Conservation (phyloP, 345 rosid genomes). For the Angophora floribunda region DNA sequence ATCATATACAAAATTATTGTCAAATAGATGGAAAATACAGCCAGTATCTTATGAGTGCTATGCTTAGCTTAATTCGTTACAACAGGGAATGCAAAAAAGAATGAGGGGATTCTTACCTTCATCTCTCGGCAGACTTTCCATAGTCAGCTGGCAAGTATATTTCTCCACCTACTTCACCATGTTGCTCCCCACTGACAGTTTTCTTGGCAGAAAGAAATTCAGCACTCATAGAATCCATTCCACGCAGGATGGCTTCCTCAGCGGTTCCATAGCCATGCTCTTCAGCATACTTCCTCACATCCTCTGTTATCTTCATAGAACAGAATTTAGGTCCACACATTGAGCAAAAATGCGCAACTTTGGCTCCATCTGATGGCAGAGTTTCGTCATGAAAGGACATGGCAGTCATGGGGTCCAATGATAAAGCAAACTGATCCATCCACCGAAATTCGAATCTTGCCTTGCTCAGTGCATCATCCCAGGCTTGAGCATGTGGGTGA, state of each 20-base stretch:
- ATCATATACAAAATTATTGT: neutral
- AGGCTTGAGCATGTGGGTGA: constrained; percentile 93
- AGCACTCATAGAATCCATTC: constrained; percentile 98
- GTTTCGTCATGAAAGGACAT: constrained; percentile 99
- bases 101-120: constrained; percentile 21
- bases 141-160: constrained; percentile 75
- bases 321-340: constrained; percentile 99
- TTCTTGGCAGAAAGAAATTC: constrained; percentile 82
- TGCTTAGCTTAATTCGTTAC: neutral
- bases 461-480: constrained; percentile 97
- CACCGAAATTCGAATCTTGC: constrained; percentile 96
- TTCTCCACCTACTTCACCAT: constrained; percentile 96
- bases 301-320: constrained; percentile 99
- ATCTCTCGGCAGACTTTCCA: constrained; percentile 35
- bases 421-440: constrained; percentile 98
- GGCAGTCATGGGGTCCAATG: constrained; percentile 97
- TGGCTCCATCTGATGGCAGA: constrained; percentile 95
- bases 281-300: constrained; percentile 91
- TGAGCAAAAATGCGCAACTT: constrained; percentile 97
- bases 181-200: constrained; percentile 93
- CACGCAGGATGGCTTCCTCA: constrained; percentile 80
- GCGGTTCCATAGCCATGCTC: constrained; percentile 90
- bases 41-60: neutral
- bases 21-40: neutral
- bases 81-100: neutral